phyloP scores from a whole-genome alignment of 2,329 filamentous ascomycete species.

The Botrytis squamosa region DNA sequence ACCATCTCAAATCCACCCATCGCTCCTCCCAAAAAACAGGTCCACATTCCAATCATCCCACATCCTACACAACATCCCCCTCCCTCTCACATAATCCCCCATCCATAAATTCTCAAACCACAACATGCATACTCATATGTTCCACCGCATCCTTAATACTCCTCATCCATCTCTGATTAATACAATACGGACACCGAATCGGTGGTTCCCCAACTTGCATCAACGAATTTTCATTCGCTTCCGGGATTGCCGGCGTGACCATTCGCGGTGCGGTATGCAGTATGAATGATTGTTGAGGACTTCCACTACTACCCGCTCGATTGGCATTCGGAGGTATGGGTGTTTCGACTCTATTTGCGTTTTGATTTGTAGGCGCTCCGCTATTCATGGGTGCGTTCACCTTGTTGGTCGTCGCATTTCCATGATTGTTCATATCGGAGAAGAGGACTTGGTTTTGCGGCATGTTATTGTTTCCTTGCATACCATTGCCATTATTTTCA shows the following conservation, averaged over 20 bases:
- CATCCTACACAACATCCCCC: no score
- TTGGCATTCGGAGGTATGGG: neutral
- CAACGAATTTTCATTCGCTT: conserved; percentile 27
- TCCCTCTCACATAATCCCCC: no score
- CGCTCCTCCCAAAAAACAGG: neutral
- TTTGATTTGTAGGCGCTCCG: conserved; percentile 6
- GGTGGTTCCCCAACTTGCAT: conserved; percentile 35
- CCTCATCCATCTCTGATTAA: conserved; percentile 38
- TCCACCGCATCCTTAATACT: conserved; percentile 40
- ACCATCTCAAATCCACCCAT: neutral
- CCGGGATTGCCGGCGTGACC: conserved; percentile 32
- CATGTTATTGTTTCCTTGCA: conserved; percentile 1
- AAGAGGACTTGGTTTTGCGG: conserved; percentile 16
- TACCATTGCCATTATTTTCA: conserved; percentile 25
- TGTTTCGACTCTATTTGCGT: conserved; percentile 6
- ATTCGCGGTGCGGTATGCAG: conserved; percentile 35
- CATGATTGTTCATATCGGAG: conserved; percentile 24
- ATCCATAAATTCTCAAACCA: conserved; percentile 26
- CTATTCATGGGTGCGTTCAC: neutral
- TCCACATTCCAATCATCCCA: no score
- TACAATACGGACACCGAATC: conserved; percentile 38
- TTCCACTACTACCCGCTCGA: neutral
- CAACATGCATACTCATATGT: conserved; percentile 41
- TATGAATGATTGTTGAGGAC: conserved; percentile 29
- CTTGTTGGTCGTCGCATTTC: neutral